Conservation (phyloP, 208 protist species). For the Zelonia costaricensis region DNA sequence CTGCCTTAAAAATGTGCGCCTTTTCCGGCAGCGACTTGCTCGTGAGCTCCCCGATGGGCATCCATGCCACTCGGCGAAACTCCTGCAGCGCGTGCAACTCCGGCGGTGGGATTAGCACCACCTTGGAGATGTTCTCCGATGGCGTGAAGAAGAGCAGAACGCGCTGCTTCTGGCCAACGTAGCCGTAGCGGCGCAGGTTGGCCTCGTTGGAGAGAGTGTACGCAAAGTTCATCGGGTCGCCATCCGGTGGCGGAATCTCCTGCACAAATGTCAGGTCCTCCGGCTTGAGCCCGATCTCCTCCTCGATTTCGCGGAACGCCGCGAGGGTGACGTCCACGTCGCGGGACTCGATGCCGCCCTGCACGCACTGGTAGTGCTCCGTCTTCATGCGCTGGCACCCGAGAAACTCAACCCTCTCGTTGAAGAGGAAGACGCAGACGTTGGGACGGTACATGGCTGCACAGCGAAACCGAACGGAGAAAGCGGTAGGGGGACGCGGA, state of each 20-base stretch:
- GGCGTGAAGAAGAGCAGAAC: constrained; percentile 74
- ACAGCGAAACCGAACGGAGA: background rate
- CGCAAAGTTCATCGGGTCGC: constrained; percentile 63
- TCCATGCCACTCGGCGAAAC: constrained; percentile 58
- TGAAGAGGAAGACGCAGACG: constrained; percentile 78
- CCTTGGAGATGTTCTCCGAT: constrained; percentile 36
- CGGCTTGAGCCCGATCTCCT: constrained; percentile 68
- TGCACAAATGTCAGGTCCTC: constrained; percentile 58
- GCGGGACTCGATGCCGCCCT: constrained; percentile 70
- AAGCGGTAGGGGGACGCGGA: background rate
- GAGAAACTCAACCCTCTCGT: constrained; percentile 64
- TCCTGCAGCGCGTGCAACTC: constrained; percentile 50
- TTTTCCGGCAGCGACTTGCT: constrained; percentile 42
- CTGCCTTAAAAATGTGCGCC: constrained; percentile 62
- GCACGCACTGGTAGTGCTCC: constrained; percentile 63
- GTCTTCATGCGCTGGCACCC: constrained; percentile 55
- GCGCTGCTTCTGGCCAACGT: constrained; percentile 77
- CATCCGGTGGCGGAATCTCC: constrained; percentile 66
- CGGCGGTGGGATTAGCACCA: constrained; percentile 61
- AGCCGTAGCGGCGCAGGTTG: constrained; percentile 68
- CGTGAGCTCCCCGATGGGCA: constrained; percentile 37
- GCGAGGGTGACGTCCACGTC: constrained; percentile 59
- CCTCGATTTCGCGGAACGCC: constrained; percentile 66
- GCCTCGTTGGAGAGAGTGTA: constrained; percentile 52
- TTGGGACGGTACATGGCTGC: constrained; percentile 73